These are phyloP conservation scores for Psidium friedrichsthalianum DNA, from an alignment of 345 rosid species.

Conservation along the genomic window DNA sequence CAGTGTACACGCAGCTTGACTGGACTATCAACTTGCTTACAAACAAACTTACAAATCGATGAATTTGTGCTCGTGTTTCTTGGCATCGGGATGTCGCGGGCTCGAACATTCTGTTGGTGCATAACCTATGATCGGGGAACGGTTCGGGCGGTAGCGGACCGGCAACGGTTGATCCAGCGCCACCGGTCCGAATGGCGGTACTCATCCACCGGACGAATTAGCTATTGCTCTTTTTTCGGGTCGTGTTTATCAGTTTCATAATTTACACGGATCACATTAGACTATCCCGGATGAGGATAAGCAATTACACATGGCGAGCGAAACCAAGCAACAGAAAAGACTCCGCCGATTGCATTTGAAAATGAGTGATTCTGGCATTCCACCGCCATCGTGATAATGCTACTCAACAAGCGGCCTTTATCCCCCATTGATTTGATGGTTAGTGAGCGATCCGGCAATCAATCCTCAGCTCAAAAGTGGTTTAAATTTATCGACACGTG, in stretches of 20 bases:
- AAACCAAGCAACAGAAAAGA: neutral
- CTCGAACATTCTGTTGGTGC: neutral
- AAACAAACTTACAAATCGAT: neutral
- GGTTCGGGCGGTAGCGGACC: neutral
- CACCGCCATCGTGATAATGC: neutral
- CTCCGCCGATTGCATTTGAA: neutral
- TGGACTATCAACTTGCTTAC: neutral
- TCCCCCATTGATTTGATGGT: neutral
- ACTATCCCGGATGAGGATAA: neutral
- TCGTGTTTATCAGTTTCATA: neutral
- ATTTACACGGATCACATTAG: neutral
- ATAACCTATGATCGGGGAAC: neutral
- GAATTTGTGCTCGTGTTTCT: too few relatives aligned
- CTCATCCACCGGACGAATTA: neutral
- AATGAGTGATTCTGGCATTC: neutral
- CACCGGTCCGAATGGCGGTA: neutral
- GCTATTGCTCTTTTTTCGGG: neutral
- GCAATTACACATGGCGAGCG: rapidly evolving
- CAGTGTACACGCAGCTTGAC: neutral
- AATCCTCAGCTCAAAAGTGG: neutral
- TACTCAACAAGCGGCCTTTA: neutral
- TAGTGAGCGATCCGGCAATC: neutral
- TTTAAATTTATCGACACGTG: neutral
- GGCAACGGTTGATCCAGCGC: neutral
- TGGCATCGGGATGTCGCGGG: neutral